Base-by-base conservation (phyloP, 495 filamentous ascomycete genomes). In the Acidomyces sp. region DNA sequence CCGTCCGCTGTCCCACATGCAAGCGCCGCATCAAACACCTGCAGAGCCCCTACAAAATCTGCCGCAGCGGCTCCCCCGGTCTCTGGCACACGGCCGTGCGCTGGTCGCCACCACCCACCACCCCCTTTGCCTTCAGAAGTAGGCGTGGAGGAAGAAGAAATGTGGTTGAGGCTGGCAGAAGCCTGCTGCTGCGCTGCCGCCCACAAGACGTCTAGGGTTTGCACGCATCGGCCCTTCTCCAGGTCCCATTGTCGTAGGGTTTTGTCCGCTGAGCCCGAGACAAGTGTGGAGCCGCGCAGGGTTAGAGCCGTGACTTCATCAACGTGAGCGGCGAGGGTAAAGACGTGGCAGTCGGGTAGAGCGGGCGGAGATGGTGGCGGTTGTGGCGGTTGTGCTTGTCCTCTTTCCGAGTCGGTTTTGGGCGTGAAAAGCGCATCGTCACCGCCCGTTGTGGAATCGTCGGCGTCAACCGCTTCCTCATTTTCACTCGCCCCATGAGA, bases 161-260 rank as follows among this genome's bases (percentile, higher is more conserved):
- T 10, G 3, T 39, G 12, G 0, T 67, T 62, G 7, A 64, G 62
- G 35, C 77, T 67, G 6, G 69, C 70, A 22, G 79, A 82, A 19
- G 85, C 85, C n/a, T n/a, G n/a, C n/a, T n/a, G n/a, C 58, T 96
- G 92, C 2, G 90, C 86, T 1, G 90, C 85, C 3, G 90, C 90
- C 90, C 90, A 99, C 49, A 99, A 77, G n/a, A 99, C 87, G 61
- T 99, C 90, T 20, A 99, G 66, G 1, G 90, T 99, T 62, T 99
- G 90, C 22, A 96, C 84, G 59, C 90, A 96, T 36, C 92, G 80
- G 6, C 90, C 90, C 55, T 85, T 93, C 45, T 82, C 80, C 23
- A 99, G 64, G 70, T 99, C 90, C 90, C 90, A 99, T 61, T 99
- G 90, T 32, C 90, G 75, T 29, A 97, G 62, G 2, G 90, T 97